Evolutionary conservation across 352 stramenopile species (phyloP).

Genomic region (Globisporangium megalacanthum): DNA sequence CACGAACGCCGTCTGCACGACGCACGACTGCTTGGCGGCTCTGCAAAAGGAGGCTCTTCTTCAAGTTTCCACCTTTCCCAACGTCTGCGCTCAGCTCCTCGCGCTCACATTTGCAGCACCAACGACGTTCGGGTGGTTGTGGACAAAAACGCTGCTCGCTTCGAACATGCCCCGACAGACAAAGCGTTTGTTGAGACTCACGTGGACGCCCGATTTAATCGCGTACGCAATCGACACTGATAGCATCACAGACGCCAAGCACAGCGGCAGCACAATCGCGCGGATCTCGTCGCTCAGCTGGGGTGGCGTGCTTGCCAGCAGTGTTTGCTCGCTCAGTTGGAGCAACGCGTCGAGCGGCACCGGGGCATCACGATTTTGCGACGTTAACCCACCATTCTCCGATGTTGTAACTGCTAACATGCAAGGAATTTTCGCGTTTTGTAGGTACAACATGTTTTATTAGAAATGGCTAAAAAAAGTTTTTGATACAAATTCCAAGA

Average conservation of each 20-base stretch:
- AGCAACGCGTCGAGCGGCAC: slow-evolving; percentile 38
- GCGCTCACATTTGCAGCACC: slow-evolving; percentile 18
- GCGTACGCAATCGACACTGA: slow-evolving; percentile 51
- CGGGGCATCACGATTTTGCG: too few relatives aligned
- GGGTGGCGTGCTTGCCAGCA: slow-evolving; percentile 35
- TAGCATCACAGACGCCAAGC: slow-evolving; percentile 32
- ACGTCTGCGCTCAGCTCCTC: slow-evolving; percentile 50
- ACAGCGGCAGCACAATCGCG: slow-evolving; percentile 53
- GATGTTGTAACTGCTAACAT: too few relatives aligned
- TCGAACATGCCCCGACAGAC: slow-evolving; percentile 57
- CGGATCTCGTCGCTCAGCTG: slow-evolving; percentile 34
- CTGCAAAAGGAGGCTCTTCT: slow-evolving; percentile 45
- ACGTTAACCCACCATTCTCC: too few relatives aligned
- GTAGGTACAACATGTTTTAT: too few relatives aligned
- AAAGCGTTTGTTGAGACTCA: slow-evolving; percentile 61
- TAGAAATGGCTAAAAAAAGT: too few relatives aligned
- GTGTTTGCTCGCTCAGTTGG: slow-evolving; percentile 42
- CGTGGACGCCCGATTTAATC: slow-evolving; percentile 57
- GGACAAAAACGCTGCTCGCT: slow-evolving; percentile 44
- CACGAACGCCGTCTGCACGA: slow-evolving; percentile 55
- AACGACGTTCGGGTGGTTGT: slow-evolving; percentile 55
- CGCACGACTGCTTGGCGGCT: slow-evolving; percentile 38
- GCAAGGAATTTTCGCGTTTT: too few relatives aligned
- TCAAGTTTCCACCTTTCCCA: slow-evolving; percentile 53
- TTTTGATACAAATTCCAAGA: too few relatives aligned